These are phyloP conservation scores for Chlamydomonas eustigma DNA, from an alignment of 139 green algal species.

Conservation along the genomic window DNA sequence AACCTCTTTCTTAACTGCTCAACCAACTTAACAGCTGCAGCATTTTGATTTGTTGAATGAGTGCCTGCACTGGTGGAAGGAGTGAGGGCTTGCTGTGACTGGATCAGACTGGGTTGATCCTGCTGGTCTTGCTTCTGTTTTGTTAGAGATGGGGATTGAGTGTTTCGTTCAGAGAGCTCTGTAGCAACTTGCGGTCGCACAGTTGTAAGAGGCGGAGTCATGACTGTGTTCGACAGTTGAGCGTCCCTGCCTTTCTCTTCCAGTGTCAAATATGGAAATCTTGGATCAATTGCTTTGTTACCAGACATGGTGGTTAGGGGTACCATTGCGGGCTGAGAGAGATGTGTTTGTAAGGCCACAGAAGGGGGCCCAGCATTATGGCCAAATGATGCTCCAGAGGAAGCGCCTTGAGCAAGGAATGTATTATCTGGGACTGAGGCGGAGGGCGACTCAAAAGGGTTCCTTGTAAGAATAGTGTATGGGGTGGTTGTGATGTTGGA, in stretches of 20 bases:
- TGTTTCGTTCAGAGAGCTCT: background rate
- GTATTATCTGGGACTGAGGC: background rate
- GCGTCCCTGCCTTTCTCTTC: too few species aligned
- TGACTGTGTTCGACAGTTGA: too few species aligned
- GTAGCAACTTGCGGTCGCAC: background rate
- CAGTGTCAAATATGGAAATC: too few species aligned
- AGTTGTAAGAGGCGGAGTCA: too few species aligned
- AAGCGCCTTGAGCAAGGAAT: background rate
- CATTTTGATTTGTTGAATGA: constrained; percentile 1
- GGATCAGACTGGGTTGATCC: background rate
- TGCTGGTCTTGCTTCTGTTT: background rate
- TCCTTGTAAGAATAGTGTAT: background rate
- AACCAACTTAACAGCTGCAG: constrained; percentile 31
- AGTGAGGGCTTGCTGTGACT: background rate
- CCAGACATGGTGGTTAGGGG: too few species aligned
- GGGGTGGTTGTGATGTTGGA: too few species aligned
- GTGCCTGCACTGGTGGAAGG: background rate
- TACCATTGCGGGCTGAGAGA: too few species aligned
- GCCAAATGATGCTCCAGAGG: too few species aligned
- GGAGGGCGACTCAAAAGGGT: background rate
- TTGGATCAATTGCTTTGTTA: too few species aligned
- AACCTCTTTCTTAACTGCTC: constrained; percentile 61
- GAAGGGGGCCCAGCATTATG: too few species aligned
- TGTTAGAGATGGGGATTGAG: background rate
- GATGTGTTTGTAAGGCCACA: too few species aligned